Evolutionary conservation across 306 rosid genomes (phyloP).

Genomic region (Hippophae gyantsensis): DNA sequence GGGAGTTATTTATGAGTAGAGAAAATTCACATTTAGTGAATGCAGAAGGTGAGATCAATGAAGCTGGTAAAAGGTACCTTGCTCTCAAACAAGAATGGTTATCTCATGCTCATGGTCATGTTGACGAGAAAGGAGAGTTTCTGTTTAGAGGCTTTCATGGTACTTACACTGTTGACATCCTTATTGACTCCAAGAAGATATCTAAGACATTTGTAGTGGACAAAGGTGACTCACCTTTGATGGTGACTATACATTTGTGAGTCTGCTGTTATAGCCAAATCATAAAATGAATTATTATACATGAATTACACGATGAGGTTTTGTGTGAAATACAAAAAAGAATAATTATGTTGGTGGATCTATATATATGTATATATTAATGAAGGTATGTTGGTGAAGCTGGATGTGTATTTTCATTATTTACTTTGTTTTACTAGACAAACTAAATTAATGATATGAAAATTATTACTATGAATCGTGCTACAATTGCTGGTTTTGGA

Average conservation of each 20-base stretch:
- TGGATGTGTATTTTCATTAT: no score
- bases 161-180: constrained; percentile 52
- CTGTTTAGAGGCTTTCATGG: constrained; percentile 79
- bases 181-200: constrained; percentile 29
- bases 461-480: no score
- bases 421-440: no score
- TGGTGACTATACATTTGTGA: constrained; percentile 41
- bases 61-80: constrained; percentile 65
- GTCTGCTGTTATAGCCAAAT: not conserved
- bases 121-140: constrained; percentile 46
- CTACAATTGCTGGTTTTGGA: no score
- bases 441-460: no score
- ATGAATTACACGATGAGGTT: no score
- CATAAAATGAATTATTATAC: no score
- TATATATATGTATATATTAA: no score
- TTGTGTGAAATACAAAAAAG: no score
- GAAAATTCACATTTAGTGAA: constrained; percentile 61
- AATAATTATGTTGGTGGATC: no score
- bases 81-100: constrained; percentile 74
- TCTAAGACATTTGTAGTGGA: constrained; percentile 69
- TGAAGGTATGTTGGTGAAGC: no score
- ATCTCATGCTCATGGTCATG: constrained; percentile 45
- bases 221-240: constrained; percentile 52
- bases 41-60: constrained; percentile 81
- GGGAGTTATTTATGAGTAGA: constrained; percentile 88